Evolutionary conservation across 192 early-diverging fungal genomes (phyloP).

Genomic region (Entomortierella chlamydospora): DNA sequence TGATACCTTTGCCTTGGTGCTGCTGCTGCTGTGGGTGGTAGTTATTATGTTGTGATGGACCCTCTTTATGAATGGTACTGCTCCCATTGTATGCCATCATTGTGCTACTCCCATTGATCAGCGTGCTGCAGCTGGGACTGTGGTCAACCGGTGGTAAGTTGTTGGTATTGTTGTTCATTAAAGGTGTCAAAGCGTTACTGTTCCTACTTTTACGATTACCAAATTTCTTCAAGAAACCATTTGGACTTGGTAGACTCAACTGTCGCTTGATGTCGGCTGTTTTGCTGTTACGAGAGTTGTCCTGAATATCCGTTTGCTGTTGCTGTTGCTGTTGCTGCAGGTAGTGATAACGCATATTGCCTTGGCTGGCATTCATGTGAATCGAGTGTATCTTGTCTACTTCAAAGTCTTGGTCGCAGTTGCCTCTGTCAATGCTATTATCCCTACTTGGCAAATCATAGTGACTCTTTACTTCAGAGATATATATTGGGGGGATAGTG

Average conservation of each 20-base stretch:
- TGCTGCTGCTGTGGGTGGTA: not conserved
- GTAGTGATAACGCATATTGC: not conserved
- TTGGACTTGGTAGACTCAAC: not conserved
- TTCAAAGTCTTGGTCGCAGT: not conserved
- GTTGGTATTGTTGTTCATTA: not conserved
- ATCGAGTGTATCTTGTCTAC: not conserved
- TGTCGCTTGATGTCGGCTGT: not conserved
- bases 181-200: not conserved
- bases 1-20: not conserved
- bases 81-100: not conserved
- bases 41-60: not conserved
- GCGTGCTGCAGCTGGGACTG: not conserved
- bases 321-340: constrained; percentile 3
- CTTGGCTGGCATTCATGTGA: not conserved
- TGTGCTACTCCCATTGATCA: not conserved
- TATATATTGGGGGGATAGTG: not conserved
- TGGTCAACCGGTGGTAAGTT: not conserved
- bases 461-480: not conserved
- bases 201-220: not conserved
- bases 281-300: not conserved
- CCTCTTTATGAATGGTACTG: not conserved
- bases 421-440: not conserved
- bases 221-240: not conserved
- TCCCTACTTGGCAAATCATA: not conserved
- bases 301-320: not conserved